Conservation (phyloP, 2,329 filamentous ascomycete genomes). For the Fusarium annulatum region DNA sequence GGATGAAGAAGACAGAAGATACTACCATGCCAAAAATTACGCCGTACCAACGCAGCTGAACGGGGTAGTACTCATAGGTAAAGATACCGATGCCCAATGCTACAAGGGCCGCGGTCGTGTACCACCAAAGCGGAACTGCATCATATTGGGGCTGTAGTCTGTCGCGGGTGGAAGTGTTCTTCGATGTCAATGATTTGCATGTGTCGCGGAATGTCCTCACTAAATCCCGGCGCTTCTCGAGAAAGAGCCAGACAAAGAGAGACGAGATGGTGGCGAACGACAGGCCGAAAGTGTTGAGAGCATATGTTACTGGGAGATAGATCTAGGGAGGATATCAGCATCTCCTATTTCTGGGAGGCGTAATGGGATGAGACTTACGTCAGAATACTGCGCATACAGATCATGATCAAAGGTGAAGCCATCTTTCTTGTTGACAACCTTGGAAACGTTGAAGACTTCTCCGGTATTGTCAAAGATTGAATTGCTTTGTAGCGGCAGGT, state of each 20-base stretch:
- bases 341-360: fast-evolving
- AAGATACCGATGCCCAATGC: conserved; percentile 45
- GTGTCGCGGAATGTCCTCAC: conserved; percentile 8
- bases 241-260: conserved; percentile 47
- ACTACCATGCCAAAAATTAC: conserved; percentile 44
- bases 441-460: conserved; percentile 58
- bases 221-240: conserved; percentile 47
- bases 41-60: conserved; percentile 49
- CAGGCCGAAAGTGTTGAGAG: conserved; percentile 62
- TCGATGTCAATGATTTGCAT: not conserved
- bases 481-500: conserved; percentile 64
- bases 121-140: conserved; percentile 44
- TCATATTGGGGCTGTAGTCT: conserved; percentile 31
- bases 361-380: conserved; percentile 44
- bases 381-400: conserved; percentile 62
- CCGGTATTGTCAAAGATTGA: conserved; percentile 66
- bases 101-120: conserved; percentile 26
- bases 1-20: conserved; percentile 46
- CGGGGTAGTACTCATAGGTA: conserved; percentile 47
- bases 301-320: conserved; percentile 58
- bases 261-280: conserved; percentile 63
- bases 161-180: not conserved
- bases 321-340: conserved; percentile 29
- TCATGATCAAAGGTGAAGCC: conserved; percentile 58
- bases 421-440: conserved; percentile 58